These are phyloP conservation scores for Amanita rubescens DNA, from an alignment of 768 basidiomycete species.

Conservation along the genomic window DNA sequence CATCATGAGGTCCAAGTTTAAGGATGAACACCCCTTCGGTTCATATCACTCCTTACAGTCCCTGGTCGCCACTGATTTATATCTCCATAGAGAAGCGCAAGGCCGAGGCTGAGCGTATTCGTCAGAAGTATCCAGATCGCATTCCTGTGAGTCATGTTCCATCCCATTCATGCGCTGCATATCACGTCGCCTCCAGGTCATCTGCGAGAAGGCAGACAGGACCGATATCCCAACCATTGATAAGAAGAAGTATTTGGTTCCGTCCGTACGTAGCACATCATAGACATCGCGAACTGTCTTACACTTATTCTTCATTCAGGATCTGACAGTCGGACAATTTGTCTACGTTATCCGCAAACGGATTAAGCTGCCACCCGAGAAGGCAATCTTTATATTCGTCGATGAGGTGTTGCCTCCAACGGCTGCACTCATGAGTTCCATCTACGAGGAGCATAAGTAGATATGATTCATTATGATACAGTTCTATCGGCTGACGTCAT, in stretches of 20 bases:
- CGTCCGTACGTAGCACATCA: constrained; percentile 56
- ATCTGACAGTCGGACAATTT: constrained; percentile 96
- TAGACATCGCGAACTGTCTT: not conserved
- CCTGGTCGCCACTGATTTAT: constrained; percentile 21
- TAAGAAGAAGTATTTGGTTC: constrained; percentile 99
- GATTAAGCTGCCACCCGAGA: constrained; percentile 99
- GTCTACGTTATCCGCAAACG: constrained; percentile 99
- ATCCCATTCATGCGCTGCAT: not conserved
- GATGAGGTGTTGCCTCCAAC: constrained; percentile 98
- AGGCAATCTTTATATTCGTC: constrained; percentile 99
- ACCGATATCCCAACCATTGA: constrained; percentile 99
- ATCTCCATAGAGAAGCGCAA: constrained; percentile 86
- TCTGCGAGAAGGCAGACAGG: constrained; percentile 98
- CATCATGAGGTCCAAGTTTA: constrained; percentile 89
- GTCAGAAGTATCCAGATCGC: constrained; percentile 97
- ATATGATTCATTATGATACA: constrained; percentile 22
- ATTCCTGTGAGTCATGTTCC: constrained; percentile 61
- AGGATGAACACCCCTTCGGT: constrained; percentile 99
- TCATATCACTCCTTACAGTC: constrained; percentile 22
- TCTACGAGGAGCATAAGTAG: constrained; percentile 99
- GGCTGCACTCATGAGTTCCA: constrained; percentile 95
- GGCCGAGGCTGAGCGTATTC: constrained; percentile 96
- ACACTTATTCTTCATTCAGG: constrained; percentile 36
- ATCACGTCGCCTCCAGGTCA: constrained; percentile 55
- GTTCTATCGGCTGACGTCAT: constrained; percentile 18